A percentile compares a stretch with the other conserved stretches of the same genome.
Evolutionary conservation across 371 early-diverging fungal genomes (phyloP).

Genomic region (Umbelopsis sp.): DNA sequence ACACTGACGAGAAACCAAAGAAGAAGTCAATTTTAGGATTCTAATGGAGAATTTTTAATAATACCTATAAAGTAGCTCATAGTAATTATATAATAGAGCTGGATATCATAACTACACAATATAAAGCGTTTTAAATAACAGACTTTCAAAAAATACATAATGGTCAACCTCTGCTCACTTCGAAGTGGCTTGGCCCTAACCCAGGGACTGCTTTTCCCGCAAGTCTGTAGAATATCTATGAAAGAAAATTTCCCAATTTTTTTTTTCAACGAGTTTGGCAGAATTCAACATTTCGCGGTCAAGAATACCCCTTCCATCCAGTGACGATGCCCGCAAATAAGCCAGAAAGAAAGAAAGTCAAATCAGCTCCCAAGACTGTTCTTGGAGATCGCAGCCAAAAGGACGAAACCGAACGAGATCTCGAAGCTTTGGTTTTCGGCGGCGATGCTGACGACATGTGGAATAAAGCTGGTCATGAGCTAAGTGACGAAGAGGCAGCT

Average conservation of each 20-base stretch:
- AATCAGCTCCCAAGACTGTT: neutral
- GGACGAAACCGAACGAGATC: slow-evolving; percentile 54
- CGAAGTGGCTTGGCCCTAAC: neutral
- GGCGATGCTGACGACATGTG: slow-evolving; percentile 42
- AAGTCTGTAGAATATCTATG: neutral
- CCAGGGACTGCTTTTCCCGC: neutral
- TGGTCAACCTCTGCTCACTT: neutral
- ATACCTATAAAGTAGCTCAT: too few relatives aligned
- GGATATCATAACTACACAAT: neutral
- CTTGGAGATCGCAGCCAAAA: slow-evolving; percentile 20
- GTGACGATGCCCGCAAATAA: neutral
- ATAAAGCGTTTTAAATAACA: too few relatives aligned
- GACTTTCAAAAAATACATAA: neutral
- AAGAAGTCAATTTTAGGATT: neutral
- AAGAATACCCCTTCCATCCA: slow-evolving; percentile 11
- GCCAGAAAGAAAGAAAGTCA: slow-evolving; percentile 7
- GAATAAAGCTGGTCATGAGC: slow-evolving; percentile 39
- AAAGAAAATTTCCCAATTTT: neutral
- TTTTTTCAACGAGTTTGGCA: neutral
- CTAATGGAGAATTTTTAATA: neutral
- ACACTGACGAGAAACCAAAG: slow-evolving; percentile 2
- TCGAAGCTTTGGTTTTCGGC: slow-evolving; percentile 74
- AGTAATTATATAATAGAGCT: too few relatives aligned
- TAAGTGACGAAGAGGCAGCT: slow-evolving; percentile 22
- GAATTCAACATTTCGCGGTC: slow-evolving; percentile 10